Base-by-base conservation (phyloP, 106 monocot species). In the Apostasia shenzhenica region DNA sequence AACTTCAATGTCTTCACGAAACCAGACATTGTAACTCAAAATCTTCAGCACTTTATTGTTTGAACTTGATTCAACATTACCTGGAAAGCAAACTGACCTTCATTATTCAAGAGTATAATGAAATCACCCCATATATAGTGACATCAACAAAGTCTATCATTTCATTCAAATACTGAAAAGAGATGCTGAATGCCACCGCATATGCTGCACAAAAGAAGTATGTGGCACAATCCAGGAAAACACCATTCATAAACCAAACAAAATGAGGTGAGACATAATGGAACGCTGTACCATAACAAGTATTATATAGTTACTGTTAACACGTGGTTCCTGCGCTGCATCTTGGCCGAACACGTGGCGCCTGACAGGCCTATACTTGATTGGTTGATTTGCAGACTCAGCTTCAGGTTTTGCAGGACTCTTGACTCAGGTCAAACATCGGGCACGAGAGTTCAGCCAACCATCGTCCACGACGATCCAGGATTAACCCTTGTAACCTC, bases 1-100 rank as follows among this genome's bases (percentile, higher is more conserved):
- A 63, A 92, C 59, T 73, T 97, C 89, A 75, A 97, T 68, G 56
- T 97, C 95, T 68, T 97, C 95, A 60, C 84, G 92, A 59, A 95
- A 95, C 95, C 95, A 95, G 3, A 95, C 84, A 77, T 95, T 95
- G 57, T 91, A 95, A 68, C 78, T 95, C 76, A 95, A 72, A 68
- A 95, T 61, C 63, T 81, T 95, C 8, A 84, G 44, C 1, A 46
- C 55, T 11, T 55, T 46, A 12, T 61, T 61, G 6, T 72, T 57
- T 53, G 61, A 67, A 70, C 14, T 38, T 1, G 2, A 6, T 3
- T 69, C 68, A 2, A 14, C 49, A 63, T 64, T 54, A 70, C 57
- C 83, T 76, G 56, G 8, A 47, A 47, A 45, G 52, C 52, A 11
- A 57, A 57, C 14, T 57, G 57, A n/a, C 9, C 57, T 57, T 57